phyloP scores from a whole-genome alignment of 2,329 filamentous ascomycete species.

The Fusarium proliferatum region DNA sequence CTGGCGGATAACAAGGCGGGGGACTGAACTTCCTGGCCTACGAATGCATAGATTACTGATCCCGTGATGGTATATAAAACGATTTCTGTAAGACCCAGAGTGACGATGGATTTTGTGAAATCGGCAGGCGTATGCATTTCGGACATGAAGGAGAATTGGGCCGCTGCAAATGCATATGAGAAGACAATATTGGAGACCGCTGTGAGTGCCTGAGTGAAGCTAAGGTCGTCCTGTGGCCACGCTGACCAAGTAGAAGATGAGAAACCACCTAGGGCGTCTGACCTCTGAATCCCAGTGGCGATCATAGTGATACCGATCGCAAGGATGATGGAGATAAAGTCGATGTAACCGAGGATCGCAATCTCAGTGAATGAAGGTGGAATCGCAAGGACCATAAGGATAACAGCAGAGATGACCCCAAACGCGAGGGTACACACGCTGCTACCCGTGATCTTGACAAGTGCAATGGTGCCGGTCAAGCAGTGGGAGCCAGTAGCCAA shows the following conservation, averaged over 20 bases:
- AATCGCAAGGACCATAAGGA: slow-evolving; percentile 58
- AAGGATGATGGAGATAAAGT: slow-evolving; percentile 70
- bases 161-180: slow-evolving; percentile 69
- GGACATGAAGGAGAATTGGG: slow-evolving; percentile 64
- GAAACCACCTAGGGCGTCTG: slow-evolving; percentile 46
- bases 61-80: slow-evolving; percentile 74
- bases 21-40: slow-evolving; percentile 70
- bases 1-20: slow-evolving; percentile 76
- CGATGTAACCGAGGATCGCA: slow-evolving; percentile 62
- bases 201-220: slow-evolving; percentile 67
- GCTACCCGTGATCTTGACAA: slow-evolving; percentile 71
- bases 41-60: slow-evolving; percentile 75
- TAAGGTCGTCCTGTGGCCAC: slow-evolving; percentile 57
- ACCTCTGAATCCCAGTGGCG: slow-evolving; percentile 65
- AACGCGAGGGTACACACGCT: slow-evolving; percentile 59
- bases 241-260: slow-evolving; percentile 54
- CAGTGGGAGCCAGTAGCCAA: slow-evolving; percentile 79
- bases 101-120: slow-evolving; percentile 65
- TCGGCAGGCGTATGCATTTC: slow-evolving; percentile 62
- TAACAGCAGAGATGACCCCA: slow-evolving; percentile 57
- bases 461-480: slow-evolving; percentile 75
- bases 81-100: slow-evolving; percentile 71
- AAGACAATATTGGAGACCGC: slow-evolving; percentile 76
- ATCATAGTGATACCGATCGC: slow-evolving; percentile 76
- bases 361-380: slow-evolving; percentile 61